phyloP scores from a whole-genome alignment of 352 stramenopile genomes.

The Phytopythium sindhum region DNA sequence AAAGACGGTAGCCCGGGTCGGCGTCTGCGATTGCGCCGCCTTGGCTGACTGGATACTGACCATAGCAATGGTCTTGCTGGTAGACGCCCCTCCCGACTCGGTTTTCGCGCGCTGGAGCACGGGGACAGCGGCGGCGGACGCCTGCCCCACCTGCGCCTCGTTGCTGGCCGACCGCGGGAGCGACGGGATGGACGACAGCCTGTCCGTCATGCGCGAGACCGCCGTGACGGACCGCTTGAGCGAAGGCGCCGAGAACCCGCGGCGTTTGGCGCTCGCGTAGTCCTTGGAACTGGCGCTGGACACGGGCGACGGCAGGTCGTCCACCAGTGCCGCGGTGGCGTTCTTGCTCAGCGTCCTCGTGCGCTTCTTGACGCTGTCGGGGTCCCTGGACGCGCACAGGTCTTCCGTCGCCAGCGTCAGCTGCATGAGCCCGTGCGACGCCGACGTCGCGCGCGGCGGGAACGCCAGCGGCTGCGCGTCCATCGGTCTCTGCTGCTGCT shows the following conservation, averaged over 20 bases:
- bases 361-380: neutral
- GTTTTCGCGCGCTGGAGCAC: conserved; percentile 16
- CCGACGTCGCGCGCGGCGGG: neutral
- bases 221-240: conserved; percentile 35
- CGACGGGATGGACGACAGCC: conserved; percentile 25
- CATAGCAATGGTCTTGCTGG: conserved; percentile 4
- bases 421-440: conserved; percentile 7
- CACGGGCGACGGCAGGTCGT: conserved; percentile 12
- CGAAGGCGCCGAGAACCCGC: conserved; percentile 33
- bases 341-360: conserved; percentile 1
- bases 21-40: neutral
- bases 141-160: conserved; percentile 10
- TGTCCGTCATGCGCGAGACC: conserved; percentile 22
- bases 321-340: conserved; percentile 12
- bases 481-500: neutral
- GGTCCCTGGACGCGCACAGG: conserved; percentile 10
- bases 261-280: conserved; percentile 25
- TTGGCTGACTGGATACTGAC: conserved; percentile 15
- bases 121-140: conserved; percentile 7
- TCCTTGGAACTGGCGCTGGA: conserved; percentile 5
- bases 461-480: neutral
- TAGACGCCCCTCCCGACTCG: conserved; percentile 15
- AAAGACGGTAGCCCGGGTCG: neutral
- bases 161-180: conserved; percentile 16
- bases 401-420: conserved; percentile 13